Percentiles rank a stretch among this genome's conserved stretches.
phyloP scores from a whole-genome alignment of 345 rosid species.

The Salix purpurea region DNA sequence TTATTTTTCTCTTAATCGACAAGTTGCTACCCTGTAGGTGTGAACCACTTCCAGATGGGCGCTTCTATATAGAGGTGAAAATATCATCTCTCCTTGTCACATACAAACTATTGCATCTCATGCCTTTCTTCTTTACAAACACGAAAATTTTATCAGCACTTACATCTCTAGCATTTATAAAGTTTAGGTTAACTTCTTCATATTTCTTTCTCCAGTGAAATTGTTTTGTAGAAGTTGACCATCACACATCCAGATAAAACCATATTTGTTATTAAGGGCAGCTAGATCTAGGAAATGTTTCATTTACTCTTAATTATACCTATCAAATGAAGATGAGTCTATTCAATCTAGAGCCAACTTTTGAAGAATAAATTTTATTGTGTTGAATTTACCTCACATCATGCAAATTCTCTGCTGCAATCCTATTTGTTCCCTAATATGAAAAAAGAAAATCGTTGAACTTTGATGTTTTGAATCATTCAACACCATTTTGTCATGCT shows the following conservation, averaged over 20 bases:
- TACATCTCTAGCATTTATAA: background rate
- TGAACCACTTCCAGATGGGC: conserved; percentile 91
- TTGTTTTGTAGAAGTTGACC: background rate
- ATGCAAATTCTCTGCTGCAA: background rate
- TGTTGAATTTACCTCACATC: background rate
- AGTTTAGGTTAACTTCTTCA: background rate
- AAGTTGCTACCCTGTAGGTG: conserved; percentile 44
- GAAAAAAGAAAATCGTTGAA: too few relatives aligned
- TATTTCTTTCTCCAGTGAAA: background rate
- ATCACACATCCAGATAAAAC: background rate
- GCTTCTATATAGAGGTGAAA: conserved; percentile 75
- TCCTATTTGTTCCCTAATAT: background rate
- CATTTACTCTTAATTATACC: background rate
- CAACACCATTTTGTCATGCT: background rate
- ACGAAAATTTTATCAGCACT: background rate
- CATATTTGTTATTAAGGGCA: conserved; percentile 1
- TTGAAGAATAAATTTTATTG: background rate
- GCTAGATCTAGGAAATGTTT: background rate
- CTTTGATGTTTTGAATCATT: too few relatives aligned
- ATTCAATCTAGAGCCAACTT: background rate
- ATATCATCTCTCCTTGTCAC: background rate
- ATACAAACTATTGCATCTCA: background rate
- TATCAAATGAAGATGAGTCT: background rate
- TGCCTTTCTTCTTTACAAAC: background rate
- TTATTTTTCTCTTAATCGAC: background rate